Percentiles rank a stretch among this genome's conserved stretches.
phyloP scores from a whole-genome alignment of 2,329 filamentous ascomycete genomes.

The Claviceps fusiformis region DNA sequence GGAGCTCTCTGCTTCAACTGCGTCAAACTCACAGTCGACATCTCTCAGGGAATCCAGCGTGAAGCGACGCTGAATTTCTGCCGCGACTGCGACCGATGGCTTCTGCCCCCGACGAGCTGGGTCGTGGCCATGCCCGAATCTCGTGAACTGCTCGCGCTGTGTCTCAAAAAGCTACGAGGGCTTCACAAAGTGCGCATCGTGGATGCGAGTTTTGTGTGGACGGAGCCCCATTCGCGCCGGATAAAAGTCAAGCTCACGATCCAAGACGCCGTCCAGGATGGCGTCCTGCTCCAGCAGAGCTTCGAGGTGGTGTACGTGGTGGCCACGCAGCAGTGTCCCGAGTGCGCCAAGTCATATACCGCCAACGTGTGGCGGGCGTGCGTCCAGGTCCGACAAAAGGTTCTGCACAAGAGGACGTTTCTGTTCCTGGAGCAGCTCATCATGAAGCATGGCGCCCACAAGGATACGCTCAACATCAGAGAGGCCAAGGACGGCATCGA shows the following conservation, averaged over 20 bases:
- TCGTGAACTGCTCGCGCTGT: constrained; percentile 82
- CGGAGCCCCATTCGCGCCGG: constrained; percentile 85
- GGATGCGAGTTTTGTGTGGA: constrained; percentile 96
- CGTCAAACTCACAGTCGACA: constrained; percentile 86
- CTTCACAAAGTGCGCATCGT: constrained; percentile 86
- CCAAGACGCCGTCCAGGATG: constrained; percentile 53
- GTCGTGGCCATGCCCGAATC: constrained; percentile 75
- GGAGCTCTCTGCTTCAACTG: constrained; percentile 93
- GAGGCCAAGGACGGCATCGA: constrained; percentile 92
- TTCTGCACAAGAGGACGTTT: constrained; percentile 76
- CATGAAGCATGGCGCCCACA: constrained; percentile 81
- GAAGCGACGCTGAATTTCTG: constrained; percentile 86
- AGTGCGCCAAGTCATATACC: constrained; percentile 91
- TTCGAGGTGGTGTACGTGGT: constrained; percentile 93
- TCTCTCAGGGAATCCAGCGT: constrained; percentile 79
- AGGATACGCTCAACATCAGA: constrained; percentile 95
- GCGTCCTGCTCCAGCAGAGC: constrained; percentile 68
- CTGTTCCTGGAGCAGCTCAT: constrained; percentile 79
- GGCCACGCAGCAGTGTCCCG: constrained; percentile 83
- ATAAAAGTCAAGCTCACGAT: constrained; percentile 94
- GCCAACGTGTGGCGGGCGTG: constrained; percentile 89
- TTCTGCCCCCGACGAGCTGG: constrained; percentile 78
- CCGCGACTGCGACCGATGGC: constrained; percentile 87
- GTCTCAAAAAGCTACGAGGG: constrained; percentile 74
- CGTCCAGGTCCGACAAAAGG: constrained; percentile 94